Base-by-base conservation (phyloP, 495 filamentous ascomycete genomes). In the Penicillium herquei region DNA sequence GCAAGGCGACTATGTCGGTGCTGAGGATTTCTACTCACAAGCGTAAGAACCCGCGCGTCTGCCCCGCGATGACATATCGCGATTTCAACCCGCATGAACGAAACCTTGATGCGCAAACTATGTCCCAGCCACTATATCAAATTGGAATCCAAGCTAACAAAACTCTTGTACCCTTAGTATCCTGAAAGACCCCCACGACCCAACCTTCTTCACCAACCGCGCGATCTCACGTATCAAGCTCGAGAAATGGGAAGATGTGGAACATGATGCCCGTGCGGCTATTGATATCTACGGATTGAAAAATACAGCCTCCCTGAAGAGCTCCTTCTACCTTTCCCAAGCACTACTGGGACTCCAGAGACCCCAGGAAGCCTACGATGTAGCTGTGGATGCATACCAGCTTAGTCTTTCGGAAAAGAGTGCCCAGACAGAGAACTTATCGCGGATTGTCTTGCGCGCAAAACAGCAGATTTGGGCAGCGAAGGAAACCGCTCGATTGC, bases 1-100 rank as follows among this genome's bases (percentile, higher is more conserved):
- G 62, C 67, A 71, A 8, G 85, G 85, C 58, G 87, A 97, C 61
- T 97, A 81, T 67, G 72, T 64, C 18, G 80, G 77, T 31, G 93
- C 93, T 32, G 92, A 96, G 61, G 80, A 82, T 17, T 74, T 84
- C 51, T 98, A 92, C 72, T 90, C 89, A 10, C 86, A 94, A 78
- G 93, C 93, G 89, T 92, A 77, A 70, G 84, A 71, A 7, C 16
- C n/a, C 41, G 26, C 14, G 37, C 16, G 9, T 18, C 26, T 37
- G 3, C 40, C 6, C 34, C 14, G 40, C 48, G 39, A 12, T 34
- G 47, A 39, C 51, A 33, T 41, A 33, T 34, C 18, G 18, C 41
- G 21, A 44, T 31, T n/a, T 6, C 12, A 26, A 51, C 21, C 21
- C 21, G 21, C 21, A 26, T 26, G 21, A 4, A 26, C 21, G 44